A percentile compares a stretch with the other conserved stretches of the same genome.
Evolutionary conservation across 495 filamentous ascomycete genomes (phyloP).

Genomic region (Aspergillus carlsbadensis): DNA sequence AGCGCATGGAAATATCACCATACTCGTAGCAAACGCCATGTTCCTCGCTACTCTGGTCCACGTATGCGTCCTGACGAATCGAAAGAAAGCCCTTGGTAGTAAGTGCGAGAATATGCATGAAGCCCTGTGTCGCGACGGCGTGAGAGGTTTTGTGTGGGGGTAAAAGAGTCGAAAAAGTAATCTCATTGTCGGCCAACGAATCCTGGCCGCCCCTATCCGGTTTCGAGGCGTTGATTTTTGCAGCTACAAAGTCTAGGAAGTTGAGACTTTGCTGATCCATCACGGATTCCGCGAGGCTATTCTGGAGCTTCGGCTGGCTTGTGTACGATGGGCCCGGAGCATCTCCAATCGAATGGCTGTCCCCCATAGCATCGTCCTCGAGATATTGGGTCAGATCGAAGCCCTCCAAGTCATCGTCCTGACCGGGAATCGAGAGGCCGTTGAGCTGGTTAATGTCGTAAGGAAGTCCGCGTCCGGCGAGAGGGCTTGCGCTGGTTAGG

Average conservation of each 20-base stretch:
- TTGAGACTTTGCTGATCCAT: slow-evolving; percentile 58
- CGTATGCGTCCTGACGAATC: slow-evolving; percentile 26
- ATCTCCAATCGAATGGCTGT: slow-evolving; percentile 8
- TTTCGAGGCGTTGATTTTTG: slow-evolving; percentile 13
- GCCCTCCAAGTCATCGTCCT: slow-evolving; percentile 40
- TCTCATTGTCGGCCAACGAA: neutral
- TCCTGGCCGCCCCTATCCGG: neutral
- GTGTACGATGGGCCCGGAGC: neutral
- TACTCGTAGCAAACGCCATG: slow-evolving; percentile 27
- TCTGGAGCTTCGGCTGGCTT: slow-evolving; percentile 30
- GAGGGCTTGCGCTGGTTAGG: slow-evolving; percentile 60
- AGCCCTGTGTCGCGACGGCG: slow-evolving; percentile 66
- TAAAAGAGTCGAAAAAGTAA: slow-evolving; percentile 59
- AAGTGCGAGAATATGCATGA: slow-evolving; percentile 71
- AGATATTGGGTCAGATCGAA: slow-evolving; percentile 40
- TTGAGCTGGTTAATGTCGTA: slow-evolving; percentile 35
- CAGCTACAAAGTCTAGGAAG: slow-evolving; percentile 59
- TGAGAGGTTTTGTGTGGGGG: slow-evolving; percentile 51
- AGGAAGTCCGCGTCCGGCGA: slow-evolving; percentile 52
- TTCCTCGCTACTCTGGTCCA: slow-evolving; percentile 22
- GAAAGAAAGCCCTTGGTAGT: slow-evolving; percentile 57
- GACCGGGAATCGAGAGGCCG: slow-evolving; percentile 32
- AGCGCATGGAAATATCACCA: slow-evolving; percentile 31
- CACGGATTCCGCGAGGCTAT: slow-evolving; percentile 29
- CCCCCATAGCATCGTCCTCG: slow-evolving; percentile 28